A percentile compares a stretch with the other conserved stretches of the same genome.
Evolutionary conservation across 108 stramenopile species (phyloP).

Genomic region (Nannochloropsis gaditana): DNA sequence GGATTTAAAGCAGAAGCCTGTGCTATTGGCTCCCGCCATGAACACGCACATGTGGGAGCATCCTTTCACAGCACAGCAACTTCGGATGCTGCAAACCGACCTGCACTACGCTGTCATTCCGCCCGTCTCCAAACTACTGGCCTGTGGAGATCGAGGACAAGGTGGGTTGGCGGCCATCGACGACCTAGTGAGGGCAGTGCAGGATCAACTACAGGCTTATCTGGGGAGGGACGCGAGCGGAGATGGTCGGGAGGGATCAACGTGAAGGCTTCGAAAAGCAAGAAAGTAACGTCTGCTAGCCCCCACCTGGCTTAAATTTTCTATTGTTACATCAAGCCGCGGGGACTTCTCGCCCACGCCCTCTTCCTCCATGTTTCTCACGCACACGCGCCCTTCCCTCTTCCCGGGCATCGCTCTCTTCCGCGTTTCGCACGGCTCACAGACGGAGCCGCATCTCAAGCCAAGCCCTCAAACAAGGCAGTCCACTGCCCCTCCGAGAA

Average conservation of each 20-base stretch:
- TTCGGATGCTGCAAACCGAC: not conserved
- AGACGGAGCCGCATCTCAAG: not conserved
- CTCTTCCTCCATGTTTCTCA: not conserved
- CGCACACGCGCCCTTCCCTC: not conserved
- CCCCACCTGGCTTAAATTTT: not conserved
- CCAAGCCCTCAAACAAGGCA: not conserved
- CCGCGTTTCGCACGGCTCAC: not conserved
- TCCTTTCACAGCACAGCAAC: slow-evolving; percentile 31
- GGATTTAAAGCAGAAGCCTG: slow-evolving; percentile 31
- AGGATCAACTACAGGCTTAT: not conserved
- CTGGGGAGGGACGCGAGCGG: too few species aligned
- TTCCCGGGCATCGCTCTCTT: not conserved
- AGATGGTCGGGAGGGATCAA: too few species aligned
- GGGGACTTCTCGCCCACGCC: too few species aligned
- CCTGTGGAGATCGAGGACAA: slow-evolving; percentile 41
- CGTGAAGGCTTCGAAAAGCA: too few species aligned
- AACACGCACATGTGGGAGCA: slow-evolving; percentile 51
- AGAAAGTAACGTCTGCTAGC: too few species aligned
- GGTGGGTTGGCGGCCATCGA: slow-evolving; percentile 35
- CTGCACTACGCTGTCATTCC: slow-evolving; percentile 26
- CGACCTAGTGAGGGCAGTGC: slow-evolving; percentile 19
- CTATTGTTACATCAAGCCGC: slow-evolving; percentile 11
- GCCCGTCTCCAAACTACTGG: slow-evolving; percentile 36
- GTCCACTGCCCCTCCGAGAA: not conserved
- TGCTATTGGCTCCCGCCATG: slow-evolving; percentile 48